A percentile compares a stretch with the other conserved stretches of the same genome.
Conservation (phyloP, 495 filamentous ascomycete species). For the Penicillium cosmopolitanum region DNA sequence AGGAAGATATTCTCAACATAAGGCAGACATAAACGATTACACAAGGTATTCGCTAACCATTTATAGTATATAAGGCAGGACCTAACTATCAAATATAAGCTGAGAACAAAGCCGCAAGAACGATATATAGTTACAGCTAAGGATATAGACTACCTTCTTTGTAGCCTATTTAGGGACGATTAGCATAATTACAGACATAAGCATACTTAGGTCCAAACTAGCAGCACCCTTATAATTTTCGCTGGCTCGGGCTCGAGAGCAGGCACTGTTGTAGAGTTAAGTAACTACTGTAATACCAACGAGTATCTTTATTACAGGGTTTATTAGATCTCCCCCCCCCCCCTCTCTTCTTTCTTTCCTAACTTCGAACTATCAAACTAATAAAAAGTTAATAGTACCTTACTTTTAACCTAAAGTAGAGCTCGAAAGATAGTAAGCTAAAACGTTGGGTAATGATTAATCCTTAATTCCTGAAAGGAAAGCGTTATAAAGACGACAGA, state of each 20-base stretch:
- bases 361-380: neutral
- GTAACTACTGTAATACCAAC: slow-evolving; percentile 26
- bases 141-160: slow-evolving; percentile 27
- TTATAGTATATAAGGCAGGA: slow-evolving; percentile 21
- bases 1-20: slow-evolving; percentile 21
- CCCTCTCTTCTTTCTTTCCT: neutral
- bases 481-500: slow-evolving; percentile 17
- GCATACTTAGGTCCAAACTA: slow-evolving; percentile 21
- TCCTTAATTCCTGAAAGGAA: slow-evolving; percentile 28
- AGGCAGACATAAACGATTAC: neutral
- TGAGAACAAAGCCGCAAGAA: slow-evolving; percentile 23
- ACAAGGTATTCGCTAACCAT: slow-evolving; percentile 8
- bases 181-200: slow-evolving; percentile 29
- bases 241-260: slow-evolving; percentile 20
- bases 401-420: slow-evolving; percentile 25
- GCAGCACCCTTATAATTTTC: slow-evolving; percentile 26
- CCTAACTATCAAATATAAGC: slow-evolving; percentile 19
- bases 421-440: slow-evolving; percentile 7
- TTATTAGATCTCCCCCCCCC: slow-evolving; percentile 3
- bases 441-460: slow-evolving; percentile 28
- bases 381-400: slow-evolving; percentile 16
- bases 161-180: slow-evolving; percentile 20
- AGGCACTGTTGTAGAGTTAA: slow-evolving; percentile 29
- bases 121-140: slow-evolving; percentile 21
- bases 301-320: slow-evolving; percentile 32